Evolutionary conservation across 2,329 filamentous ascomycete genomes (phyloP), one percentile per base, ranked within the genome.

Genomic region (Ascochyta fabae): DNA sequence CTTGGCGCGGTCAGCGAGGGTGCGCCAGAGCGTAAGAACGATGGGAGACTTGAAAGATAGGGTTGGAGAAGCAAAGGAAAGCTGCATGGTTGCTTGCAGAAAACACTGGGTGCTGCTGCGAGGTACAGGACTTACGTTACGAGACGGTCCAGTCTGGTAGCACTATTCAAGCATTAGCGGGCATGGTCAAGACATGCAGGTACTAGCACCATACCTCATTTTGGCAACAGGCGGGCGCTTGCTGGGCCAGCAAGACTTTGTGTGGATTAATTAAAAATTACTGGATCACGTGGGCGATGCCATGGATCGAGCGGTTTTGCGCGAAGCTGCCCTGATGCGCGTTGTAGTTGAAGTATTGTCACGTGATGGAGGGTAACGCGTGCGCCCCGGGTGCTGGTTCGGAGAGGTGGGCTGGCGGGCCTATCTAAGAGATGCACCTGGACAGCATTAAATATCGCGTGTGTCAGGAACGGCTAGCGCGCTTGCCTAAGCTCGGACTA

Each of bases 1-100:
- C 93, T 96, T 76, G 69, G 66, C 61, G 52, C 42, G 41, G 64
- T 73, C 64, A 72, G 70, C 62, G 55, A 63, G 44, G 29, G 38
- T 48, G 41, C 42, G 48, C 39, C 22, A 10, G 26, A 23, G 22
- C 16, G 8, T 5, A 16, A 27, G 33, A 35, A 27, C 3, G 6
- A 34, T 5, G 1, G 34, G 24, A 35, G 10, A 24, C 13, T 8
- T 22, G 13, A 22, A 27, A 16, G 3, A 10, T n/a, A 12, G 9
- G 22, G 6, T 23, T 15, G 16, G 44, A 34, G 27, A 27, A 38
- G 36, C 16, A 49, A 49, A 39, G 4, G 1, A 19, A 19, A 6
- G 15, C 31, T 27, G 9, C 19, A 23, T 42, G 31, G 43, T 22
- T 24, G 36, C 35, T 15, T 33, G 47, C 42, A 47, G 23, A 36